phyloP scores from a whole-genome alignment of 495 filamentous ascomycete species.

The Podospora pseudoanserina region DNA sequence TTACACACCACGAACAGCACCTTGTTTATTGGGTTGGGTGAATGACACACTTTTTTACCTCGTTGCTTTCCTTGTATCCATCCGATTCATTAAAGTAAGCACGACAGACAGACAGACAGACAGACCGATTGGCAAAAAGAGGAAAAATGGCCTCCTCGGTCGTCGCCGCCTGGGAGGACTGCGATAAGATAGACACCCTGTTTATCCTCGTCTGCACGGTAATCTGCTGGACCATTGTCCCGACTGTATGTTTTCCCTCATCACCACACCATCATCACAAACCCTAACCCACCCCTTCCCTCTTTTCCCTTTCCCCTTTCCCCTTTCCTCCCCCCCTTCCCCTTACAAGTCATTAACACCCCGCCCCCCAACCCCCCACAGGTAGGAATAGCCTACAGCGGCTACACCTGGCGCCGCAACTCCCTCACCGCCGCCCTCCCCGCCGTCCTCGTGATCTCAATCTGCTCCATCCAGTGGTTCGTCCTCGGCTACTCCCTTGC shows the following conservation, averaged over 20 bases:
- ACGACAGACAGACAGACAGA: not conserved
- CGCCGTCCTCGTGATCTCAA: conserved; percentile 26
- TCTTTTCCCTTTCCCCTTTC: too few relatives aligned
- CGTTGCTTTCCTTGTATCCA: too few relatives aligned
- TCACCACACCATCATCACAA: not conserved
- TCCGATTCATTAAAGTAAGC: not conserved
- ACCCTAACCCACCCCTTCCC: too few relatives aligned
- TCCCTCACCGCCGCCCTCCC: conserved; percentile 25
- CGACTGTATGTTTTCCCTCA: conserved; percentile 17
- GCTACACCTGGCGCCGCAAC: conserved; percentile 30
- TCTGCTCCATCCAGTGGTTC: conserved; percentile 32
- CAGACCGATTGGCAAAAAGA: too few relatives aligned
- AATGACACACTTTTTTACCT: conserved; percentile 3
- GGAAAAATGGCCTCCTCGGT: conserved; percentile 23
- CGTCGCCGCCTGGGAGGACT: conserved; percentile 26
- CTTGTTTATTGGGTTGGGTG: not conserved
- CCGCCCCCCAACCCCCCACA: not conserved
- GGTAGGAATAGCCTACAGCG: conserved; percentile 31
- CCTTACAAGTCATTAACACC: not conserved
- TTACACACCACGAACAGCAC: not conserved
- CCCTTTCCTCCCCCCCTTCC: too few relatives aligned
- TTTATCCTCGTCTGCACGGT: conserved; percentile 32
- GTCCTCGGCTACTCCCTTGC: conserved; percentile 28
- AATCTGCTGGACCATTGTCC: conserved; percentile 31
- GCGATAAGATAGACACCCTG: conserved; percentile 31